Evolutionary conservation across 2,329 filamentous ascomycete genomes (phyloP).

Genomic region (Penicillium sp.): DNA sequence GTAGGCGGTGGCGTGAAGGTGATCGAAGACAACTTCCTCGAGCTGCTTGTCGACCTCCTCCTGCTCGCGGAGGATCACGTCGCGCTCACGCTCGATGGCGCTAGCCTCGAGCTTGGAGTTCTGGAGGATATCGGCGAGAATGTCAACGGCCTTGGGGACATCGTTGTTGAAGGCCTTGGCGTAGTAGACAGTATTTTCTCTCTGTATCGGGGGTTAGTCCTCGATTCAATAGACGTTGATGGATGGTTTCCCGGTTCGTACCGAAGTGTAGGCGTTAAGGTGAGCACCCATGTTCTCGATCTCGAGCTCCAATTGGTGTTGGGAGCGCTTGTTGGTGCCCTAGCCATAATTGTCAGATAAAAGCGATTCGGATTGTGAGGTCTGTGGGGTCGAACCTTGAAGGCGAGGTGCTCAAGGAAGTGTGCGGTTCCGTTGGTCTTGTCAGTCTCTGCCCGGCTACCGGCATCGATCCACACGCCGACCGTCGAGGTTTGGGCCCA

Average conservation of each 20-base stretch:
- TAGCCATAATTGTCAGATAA: constrained; percentile 23
- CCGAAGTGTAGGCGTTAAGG: constrained; percentile 98
- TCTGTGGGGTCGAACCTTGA: constrained; percentile 68
- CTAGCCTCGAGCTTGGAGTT: constrained; percentile 95
- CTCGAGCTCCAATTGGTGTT: constrained; percentile 97
- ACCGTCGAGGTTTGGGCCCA: constrained; percentile 98
- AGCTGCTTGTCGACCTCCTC: constrained; percentile 99
- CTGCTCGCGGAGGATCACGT: constrained; percentile 97
- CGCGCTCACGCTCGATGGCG: constrained; percentile 94
- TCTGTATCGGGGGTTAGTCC: constrained; percentile 52
- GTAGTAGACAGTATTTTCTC: constrained; percentile 99
- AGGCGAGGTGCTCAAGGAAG: constrained; percentile 98
- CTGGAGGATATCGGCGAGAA: constrained; percentile 97
- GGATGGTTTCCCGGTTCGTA: constrained; percentile 49
- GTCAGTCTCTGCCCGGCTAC: constrained; percentile 94
- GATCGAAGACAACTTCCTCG: constrained; percentile 99
- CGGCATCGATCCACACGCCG: constrained; percentile 98
- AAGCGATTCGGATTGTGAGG: not conserved
- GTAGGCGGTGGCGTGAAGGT: constrained; percentile 96
- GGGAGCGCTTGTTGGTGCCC: constrained; percentile 90
- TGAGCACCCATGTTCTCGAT: constrained; percentile 99
- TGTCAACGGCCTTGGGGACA: constrained; percentile 93
- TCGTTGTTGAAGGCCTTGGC: constrained; percentile 99
- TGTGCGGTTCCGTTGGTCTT: constrained; percentile 99
- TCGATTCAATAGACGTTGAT: constrained; percentile 15